Percentiles rank a stretch among this genome's conserved stretches.
These are phyloP conservation scores for Eutypa lata DNA, from an alignment of 2,329 filamentous ascomycete species.

Conservation along the genomic window DNA sequence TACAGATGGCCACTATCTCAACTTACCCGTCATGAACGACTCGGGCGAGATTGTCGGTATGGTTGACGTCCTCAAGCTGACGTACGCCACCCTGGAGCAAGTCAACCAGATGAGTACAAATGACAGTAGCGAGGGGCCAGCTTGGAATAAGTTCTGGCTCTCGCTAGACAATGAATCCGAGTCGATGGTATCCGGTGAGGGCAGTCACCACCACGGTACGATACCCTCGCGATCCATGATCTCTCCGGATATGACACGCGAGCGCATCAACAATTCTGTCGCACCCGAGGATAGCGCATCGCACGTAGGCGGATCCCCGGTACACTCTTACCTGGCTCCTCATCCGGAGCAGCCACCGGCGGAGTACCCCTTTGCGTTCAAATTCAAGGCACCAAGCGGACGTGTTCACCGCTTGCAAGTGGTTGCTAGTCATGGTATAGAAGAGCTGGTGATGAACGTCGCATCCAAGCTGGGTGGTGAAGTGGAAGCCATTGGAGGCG, in stretches of 20 bases:
- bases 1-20: conserved; percentile 93
- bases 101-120: conserved; percentile 90
- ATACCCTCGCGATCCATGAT: conserved; percentile 72
- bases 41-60: conserved; percentile 96
- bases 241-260: conserved; percentile 73
- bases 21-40: conserved; percentile 97
- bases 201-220: conserved; percentile 64
- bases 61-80: conserved; percentile 98
- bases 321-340: conserved; percentile 58
- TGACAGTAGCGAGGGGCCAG: conserved; percentile 84
- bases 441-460: conserved; percentile 73
- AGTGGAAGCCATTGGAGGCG: conserved; percentile 78
- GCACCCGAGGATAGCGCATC: conserved; percentile 93
- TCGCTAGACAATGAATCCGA: conserved; percentile 93
- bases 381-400: conserved; percentile 96
- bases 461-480: conserved; percentile 82
- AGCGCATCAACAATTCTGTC: conserved; percentile 73
- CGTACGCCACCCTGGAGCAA: conserved; percentile 95
- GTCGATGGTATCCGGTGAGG: conserved; percentile 92
- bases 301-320: conserved; percentile 80
- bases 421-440: conserved; percentile 73
- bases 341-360: conserved; percentile 54
- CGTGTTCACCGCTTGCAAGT: conserved; percentile 92
- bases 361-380: conserved; percentile 89
- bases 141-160: conserved; percentile 99